Conservation (phyloP, 805 yeast species). For the Kurtzmaniella fragi region DNA sequence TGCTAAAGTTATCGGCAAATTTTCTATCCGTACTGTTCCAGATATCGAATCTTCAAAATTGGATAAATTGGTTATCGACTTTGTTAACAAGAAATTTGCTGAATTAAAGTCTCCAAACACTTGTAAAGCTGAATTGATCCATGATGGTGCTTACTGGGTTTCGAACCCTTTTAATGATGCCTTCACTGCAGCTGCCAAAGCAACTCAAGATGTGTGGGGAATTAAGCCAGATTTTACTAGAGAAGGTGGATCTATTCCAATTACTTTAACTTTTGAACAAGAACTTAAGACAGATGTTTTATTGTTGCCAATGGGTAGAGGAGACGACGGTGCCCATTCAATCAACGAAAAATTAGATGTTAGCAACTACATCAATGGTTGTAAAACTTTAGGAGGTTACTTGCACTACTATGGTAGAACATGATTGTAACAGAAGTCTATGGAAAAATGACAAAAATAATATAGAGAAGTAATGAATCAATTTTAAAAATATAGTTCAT, state of each 20-base stretch:
- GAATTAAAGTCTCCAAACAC: constrained; percentile 74
- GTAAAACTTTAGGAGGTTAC: constrained; percentile 89
- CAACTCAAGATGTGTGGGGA: constrained; percentile 92
- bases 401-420: constrained; percentile 68
- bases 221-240: constrained; percentile 95
- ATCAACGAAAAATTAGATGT: constrained; percentile 92
- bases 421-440: neutral
- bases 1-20: constrained; percentile 88
- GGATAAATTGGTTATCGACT: constrained; percentile 69
- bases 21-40: constrained; percentile 96
- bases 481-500: neutral
- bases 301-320: constrained; percentile 95
- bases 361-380: constrained; percentile 86
- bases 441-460: neutral
- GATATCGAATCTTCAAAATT: constrained; percentile 77
- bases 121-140: constrained; percentile 68
- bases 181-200: constrained; percentile 90
- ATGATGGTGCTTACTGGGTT: constrained; percentile 96
- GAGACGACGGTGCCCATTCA: constrained; percentile 99
- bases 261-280: constrained; percentile 89
- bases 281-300: constrained; percentile 80
- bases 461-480: neutral
- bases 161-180: constrained; percentile 89
- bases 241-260: constrained; percentile 99
- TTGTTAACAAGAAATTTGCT: constrained; percentile 61